These are phyloP conservation scores for Mycena venus DNA, from an alignment of 768 basidiomycete species.

Conservation along the genomic window DNA sequence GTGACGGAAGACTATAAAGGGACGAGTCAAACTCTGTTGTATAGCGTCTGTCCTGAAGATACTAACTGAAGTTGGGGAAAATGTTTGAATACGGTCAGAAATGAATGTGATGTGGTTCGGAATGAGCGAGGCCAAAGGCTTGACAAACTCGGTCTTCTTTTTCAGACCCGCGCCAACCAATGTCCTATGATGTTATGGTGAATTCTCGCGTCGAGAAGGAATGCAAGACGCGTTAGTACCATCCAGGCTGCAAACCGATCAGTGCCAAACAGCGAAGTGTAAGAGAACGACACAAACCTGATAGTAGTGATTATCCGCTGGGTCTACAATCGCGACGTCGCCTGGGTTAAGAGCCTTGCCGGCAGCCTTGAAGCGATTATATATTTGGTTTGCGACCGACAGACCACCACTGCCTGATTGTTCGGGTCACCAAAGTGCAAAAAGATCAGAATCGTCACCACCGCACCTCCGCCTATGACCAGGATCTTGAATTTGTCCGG, in stretches of 20 bases:
- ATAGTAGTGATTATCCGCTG: conserved; percentile 87
- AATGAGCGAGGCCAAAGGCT: conserved; percentile 77
- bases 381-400: conserved; percentile 89
- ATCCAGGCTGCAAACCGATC: conserved; percentile 78
- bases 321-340: conserved; percentile 91
- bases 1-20: conserved; percentile 83
- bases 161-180: conserved; percentile 92
- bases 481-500: conserved; percentile 85
- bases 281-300: conserved; percentile 52
- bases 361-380: conserved; percentile 79
- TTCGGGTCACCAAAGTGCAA: neutral
- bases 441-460: neutral
- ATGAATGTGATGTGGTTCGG: conserved; percentile 81
- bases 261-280: neutral
- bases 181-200: conserved; percentile 68
- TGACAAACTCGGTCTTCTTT: conserved; percentile 76
- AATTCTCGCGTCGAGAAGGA: neutral
- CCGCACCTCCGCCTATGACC: conserved; percentile 88
- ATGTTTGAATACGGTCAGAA: conserved; percentile 76
- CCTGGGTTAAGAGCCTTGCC: conserved; percentile 76
- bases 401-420: conserved; percentile 83
- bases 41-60: too few relatives aligned
- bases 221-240: conserved; percentile 59
- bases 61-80: conserved; percentile 82
- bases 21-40: too few relatives aligned